Evolutionary conservation across 352 stramenopile species (phyloP).

Genomic region (Phytophthora macrochlamydospora): DNA sequence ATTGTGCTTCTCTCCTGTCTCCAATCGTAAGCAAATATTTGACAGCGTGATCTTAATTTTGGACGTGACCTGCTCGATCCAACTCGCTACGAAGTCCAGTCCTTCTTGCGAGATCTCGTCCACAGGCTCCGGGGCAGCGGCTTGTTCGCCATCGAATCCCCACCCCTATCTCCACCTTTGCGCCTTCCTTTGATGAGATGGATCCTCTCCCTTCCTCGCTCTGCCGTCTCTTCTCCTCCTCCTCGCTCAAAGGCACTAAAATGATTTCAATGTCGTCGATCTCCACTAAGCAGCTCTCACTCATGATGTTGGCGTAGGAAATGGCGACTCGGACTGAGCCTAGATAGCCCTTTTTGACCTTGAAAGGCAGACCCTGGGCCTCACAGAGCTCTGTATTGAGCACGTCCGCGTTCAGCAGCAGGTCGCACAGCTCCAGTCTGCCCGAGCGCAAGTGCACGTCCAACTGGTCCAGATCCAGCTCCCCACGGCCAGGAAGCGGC

Average conservation of each 20-base stretch:
- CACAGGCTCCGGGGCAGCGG: constrained; percentile 39
- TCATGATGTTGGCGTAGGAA: constrained; percentile 89
- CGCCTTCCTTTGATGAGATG: neutral
- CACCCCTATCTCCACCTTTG: neutral
- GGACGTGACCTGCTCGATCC: constrained; percentile 90
- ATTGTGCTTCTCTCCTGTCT: constrained; percentile 67
- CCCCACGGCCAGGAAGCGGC: constrained; percentile 83
- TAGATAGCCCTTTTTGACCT: constrained; percentile 87
- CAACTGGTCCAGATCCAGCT: constrained; percentile 87
- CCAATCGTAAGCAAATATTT: constrained; percentile 82
- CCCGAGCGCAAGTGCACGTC: constrained; percentile 85
- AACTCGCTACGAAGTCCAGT: constrained; percentile 89
- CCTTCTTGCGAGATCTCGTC: constrained; percentile 89
- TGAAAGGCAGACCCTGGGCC: constrained; percentile 72
- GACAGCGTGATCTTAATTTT: constrained; percentile 91
- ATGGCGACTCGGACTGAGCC: constrained; percentile 85
- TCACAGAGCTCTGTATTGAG: constrained; percentile 83
- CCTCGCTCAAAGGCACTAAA: constrained; percentile 57
- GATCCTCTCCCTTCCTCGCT: constrained; percentile 7
- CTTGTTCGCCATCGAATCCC: constrained; percentile 9
- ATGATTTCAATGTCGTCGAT: constrained; percentile 91
- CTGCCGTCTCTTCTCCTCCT: constrained; percentile 16
- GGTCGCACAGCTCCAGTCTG: constrained; percentile 79
- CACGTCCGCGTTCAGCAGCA: constrained; percentile 79
- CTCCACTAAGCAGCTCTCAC: constrained; percentile 86